Evolutionary conservation across 2,329 filamentous ascomycete genomes (phyloP).

Genomic region (Cytospora schulzeri): DNA sequence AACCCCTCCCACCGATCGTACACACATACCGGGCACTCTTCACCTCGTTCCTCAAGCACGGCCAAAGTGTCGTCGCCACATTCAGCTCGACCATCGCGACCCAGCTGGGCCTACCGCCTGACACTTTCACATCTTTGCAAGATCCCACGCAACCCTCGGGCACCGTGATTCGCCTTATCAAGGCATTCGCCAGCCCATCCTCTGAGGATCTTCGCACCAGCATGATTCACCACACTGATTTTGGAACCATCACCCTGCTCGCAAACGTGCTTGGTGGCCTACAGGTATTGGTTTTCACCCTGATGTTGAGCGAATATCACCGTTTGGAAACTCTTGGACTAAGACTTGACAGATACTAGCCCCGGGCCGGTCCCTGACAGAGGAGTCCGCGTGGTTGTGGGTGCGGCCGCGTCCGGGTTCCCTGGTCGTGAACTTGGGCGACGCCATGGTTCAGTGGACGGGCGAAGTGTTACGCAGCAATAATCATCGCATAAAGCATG

Average conservation of each 20-base stretch:
- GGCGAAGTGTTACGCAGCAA: conserved; percentile 33
- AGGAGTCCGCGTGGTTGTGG: conserved; percentile 31
- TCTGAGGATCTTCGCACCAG: conserved; percentile 32
- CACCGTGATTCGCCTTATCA: conserved; percentile 31
- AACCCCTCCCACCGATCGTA: conserved; percentile 26
- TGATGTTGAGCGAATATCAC: too few species aligned
- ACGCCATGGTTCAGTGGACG: conserved; percentile 32
- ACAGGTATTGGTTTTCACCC: too few species aligned
- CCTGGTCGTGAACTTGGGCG: conserved; percentile 32
- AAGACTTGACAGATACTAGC: too few species aligned
- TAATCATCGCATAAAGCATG: conserved; percentile 31
- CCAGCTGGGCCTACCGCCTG: conserved; percentile 33
- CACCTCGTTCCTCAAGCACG: conserved; percentile 26
- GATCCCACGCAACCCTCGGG: conserved; percentile 33
- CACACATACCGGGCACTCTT: conserved; percentile 16
- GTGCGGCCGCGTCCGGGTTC: conserved; percentile 32
- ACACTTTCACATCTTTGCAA: conserved; percentile 33
- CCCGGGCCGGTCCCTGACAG: conserved; percentile 25
- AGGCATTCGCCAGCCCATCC: conserved; percentile 28
- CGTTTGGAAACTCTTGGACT: too few species aligned
- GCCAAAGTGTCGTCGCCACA: conserved; percentile 28
- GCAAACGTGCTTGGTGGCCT: conserved; percentile 41
- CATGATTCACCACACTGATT: conserved; percentile 40
- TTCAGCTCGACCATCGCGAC: conserved; percentile 32
- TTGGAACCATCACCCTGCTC: conserved; percentile 41